A percentile compares a stretch with the other conserved stretches of the same genome.
Conservation (phyloP, 129 eudicot genomes). For the Oenanthe sinensis region DNA sequence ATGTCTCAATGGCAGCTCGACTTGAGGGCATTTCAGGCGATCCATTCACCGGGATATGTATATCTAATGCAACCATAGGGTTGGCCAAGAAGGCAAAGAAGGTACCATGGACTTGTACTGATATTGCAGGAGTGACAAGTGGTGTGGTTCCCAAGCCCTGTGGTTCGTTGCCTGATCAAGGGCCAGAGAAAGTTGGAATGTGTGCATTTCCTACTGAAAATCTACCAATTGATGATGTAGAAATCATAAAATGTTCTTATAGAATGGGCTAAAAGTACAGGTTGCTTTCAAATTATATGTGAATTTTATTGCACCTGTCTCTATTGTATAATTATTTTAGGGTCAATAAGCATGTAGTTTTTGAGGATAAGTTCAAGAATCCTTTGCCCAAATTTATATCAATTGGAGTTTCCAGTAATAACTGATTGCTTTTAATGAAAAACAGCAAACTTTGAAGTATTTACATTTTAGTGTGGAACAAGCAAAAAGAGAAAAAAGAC, state of each 20-base stretch:
- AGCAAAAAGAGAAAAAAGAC: not conserved
- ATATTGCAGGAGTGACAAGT: conserved; percentile 53
- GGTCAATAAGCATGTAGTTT: not conserved
- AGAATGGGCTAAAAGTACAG: not conserved
- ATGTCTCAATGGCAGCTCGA: conserved; percentile 62
- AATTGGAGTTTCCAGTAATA: too few relatives aligned
- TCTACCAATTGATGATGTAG: conserved; percentile 22
- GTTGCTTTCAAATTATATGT: not conserved
- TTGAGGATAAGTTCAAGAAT: not conserved
- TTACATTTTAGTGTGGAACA: not conserved
- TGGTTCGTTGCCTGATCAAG: conserved; percentile 52
- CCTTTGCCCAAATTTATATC: not conserved
- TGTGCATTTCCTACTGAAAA: conserved; percentile 49
- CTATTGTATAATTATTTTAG: not conserved
- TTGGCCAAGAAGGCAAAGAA: conserved; percentile 68
- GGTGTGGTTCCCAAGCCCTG: conserved; percentile 66
- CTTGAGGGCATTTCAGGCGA: conserved; percentile 66
- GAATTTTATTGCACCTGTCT: not conserved
- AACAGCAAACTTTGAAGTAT: not conserved
- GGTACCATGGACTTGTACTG: conserved; percentile 71
- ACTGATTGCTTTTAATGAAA: not conserved
- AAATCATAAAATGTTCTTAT: conserved; percentile 25
- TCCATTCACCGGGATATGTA: conserved; percentile 65
- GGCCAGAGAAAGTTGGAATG: conserved; percentile 35
- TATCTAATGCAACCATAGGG: conserved; percentile 58